These are phyloP conservation scores for Nigrospora osmanthi DNA, from an alignment of 2,329 filamentous ascomycete genomes.

Conservation along the genomic window DNA sequence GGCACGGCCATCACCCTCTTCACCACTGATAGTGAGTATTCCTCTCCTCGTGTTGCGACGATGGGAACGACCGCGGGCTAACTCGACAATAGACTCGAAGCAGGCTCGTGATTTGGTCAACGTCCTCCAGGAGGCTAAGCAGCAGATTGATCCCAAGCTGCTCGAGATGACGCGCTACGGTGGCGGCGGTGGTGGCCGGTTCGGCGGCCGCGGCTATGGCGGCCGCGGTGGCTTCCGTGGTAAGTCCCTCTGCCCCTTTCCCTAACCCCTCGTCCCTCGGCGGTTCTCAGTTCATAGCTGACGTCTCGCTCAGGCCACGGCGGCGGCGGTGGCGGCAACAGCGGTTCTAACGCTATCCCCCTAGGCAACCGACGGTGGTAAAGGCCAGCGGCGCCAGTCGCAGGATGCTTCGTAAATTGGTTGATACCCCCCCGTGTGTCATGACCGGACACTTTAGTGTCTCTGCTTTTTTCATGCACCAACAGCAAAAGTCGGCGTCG, in stretches of 20 bases:
- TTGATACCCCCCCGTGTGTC: conserved; percentile 3
- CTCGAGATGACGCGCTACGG: conserved; percentile 93
- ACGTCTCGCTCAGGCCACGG: conserved; percentile 4
- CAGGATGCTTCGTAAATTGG: conserved; percentile 1
- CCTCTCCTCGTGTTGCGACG: background rate
- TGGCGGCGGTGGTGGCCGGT: conserved; percentile 69
- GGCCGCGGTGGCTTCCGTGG: conserved; percentile 51
- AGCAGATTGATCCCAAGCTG: conserved; percentile 93
- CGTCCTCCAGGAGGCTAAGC: conserved; percentile 92
- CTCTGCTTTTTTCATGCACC: conserved; percentile 12
- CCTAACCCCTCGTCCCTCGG: background rate
- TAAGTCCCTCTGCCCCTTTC: conserved; percentile 10
- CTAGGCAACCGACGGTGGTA: conserved; percentile 25
- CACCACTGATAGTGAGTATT: conserved; percentile 91
- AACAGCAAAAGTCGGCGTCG: conserved; percentile 25
- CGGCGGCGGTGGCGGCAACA: conserved; percentile 28
- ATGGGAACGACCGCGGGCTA: conserved; percentile 15
- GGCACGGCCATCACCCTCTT: conserved; percentile 98
- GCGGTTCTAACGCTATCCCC: conserved; percentile 31
- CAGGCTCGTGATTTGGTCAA: conserved; percentile 93
- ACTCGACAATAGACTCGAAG: conserved; percentile 62
- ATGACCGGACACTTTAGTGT: conserved; percentile 8
- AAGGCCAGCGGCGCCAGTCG: conserved; percentile 2
- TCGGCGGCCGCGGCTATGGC: conserved; percentile 61
- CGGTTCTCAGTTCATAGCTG: background rate